Conservation (phyloP, 129 eudicot species). For the Solidago caesia region DNA sequence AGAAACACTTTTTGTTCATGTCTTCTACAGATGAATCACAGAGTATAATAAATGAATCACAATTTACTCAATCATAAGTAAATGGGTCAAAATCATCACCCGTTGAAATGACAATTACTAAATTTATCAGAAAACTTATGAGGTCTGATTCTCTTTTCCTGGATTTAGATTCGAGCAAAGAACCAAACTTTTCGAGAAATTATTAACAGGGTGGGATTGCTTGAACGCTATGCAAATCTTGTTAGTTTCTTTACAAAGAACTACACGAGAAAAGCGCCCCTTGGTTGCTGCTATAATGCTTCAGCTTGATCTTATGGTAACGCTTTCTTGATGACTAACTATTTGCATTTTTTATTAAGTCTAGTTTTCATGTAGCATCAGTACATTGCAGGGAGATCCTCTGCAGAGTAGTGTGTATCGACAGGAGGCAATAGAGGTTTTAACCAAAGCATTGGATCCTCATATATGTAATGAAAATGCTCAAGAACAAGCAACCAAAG, state of each 20-base stretch:
- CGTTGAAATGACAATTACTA: background rate
- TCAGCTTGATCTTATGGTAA: slow-evolving; percentile 81
- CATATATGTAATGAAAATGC: slow-evolving; percentile 43
- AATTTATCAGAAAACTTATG: slow-evolving; percentile 2
- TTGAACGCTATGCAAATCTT: slow-evolving; percentile 61
- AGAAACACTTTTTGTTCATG: background rate
- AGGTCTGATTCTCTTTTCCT: slow-evolving; percentile 12
- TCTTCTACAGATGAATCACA: too few species aligned
- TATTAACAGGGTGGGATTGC: slow-evolving; percentile 57
- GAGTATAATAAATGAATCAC: background rate
- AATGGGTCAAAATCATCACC: background rate
- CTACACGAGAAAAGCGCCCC: slow-evolving; percentile 58
- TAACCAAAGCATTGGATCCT: slow-evolving; percentile 49
- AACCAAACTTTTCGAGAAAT: slow-evolving; percentile 42
- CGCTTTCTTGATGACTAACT: slow-evolving; percentile 5
- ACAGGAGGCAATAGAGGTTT: slow-evolving; percentile 70
- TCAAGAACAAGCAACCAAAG: slow-evolving; percentile 61
- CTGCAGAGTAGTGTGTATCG: slow-evolving; percentile 62
- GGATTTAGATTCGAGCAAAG: slow-evolving; percentile 48
- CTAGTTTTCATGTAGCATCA: slow-evolving; percentile 33
- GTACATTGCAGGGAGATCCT: slow-evolving; percentile 74
- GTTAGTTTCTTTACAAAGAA: slow-evolving; percentile 58
- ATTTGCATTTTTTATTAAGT: slow-evolving; percentile 6
- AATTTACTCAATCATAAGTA: background rate
- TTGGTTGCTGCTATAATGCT: slow-evolving; percentile 60